Evolutionary conservation across 2,329 filamentous ascomycete genomes (phyloP).

Genomic region (Chalara sp.): DNA sequence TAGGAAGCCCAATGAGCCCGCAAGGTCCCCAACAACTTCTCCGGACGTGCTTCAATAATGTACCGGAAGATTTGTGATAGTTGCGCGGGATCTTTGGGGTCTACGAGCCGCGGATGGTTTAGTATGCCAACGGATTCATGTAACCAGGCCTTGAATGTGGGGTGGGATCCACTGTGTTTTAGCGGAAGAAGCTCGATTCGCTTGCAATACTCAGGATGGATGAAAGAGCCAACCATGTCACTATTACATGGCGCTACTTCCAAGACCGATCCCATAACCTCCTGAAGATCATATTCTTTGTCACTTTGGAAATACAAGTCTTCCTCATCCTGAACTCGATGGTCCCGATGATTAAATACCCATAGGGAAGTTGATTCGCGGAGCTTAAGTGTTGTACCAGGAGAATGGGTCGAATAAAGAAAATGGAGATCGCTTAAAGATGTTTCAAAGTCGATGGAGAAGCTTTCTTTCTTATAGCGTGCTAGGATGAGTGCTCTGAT

Average conservation of each 20-base stretch:
- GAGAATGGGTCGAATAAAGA: conserved; percentile 7
- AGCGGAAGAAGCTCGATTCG: not conserved
- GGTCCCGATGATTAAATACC: conserved; percentile 4
- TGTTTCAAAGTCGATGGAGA: conserved; percentile 1
- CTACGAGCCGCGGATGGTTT: conserved; percentile 6
- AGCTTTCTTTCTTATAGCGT: conserved; percentile 2
- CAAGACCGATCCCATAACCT: conserved; percentile 6
- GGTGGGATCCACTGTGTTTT: conserved; percentile 2
- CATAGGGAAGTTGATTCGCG: conserved; percentile 5
- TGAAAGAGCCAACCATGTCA: conserved; percentile 3
- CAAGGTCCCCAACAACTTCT: conserved; percentile 10
- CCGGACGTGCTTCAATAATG: conserved; percentile 7
- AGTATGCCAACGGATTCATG: conserved; percentile 5
- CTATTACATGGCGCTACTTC: conserved; percentile 1
- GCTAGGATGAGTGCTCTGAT: conserved; percentile 3
- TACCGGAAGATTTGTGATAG: conserved; percentile 8
- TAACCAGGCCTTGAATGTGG: conserved; percentile 8
- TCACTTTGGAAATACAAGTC: conserved; percentile 10
- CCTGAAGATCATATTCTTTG: conserved; percentile 5
- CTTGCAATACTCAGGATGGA: conserved; percentile 5
- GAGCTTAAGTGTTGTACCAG: not conserved
- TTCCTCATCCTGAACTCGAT: conserved; percentile 2
- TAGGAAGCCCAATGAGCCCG: conserved; percentile 7
- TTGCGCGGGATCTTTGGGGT: conserved; percentile 4
- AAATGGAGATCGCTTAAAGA: conserved; percentile 6